Evolutionary conservation across 176 grass and related monocot genomes (phyloP).

Genomic region (Raddia guianensis): DNA sequence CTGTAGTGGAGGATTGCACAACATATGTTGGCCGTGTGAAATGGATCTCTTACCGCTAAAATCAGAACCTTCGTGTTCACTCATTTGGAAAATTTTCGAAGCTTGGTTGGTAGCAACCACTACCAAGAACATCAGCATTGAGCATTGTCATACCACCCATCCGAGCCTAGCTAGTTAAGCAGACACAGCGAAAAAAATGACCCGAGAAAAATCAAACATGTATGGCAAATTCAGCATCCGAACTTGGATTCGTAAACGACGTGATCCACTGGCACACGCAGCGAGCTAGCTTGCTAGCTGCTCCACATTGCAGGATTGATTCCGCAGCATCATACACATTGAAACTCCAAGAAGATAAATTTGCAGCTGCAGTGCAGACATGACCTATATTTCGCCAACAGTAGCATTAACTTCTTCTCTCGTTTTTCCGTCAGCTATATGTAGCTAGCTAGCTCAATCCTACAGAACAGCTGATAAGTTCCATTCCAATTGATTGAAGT

Average conservation of each 20-base stretch:
- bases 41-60: background rate
- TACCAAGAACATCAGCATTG: background rate
- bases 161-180: background rate
- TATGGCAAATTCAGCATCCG: conserved; percentile 1
- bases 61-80: background rate
- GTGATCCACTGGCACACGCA: background rate
- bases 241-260: background rate
- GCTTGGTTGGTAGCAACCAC: background rate
- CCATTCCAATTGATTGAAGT: background rate
- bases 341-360: background rate
- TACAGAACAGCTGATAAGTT: background rate
- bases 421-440: background rate
- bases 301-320: background rate
- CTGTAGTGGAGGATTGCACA: too few relatives aligned
- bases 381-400: background rate
- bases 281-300: background rate
- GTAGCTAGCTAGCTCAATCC: background rate
- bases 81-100: background rate
- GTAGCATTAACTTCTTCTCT: background rate
- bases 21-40: background rate
- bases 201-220: background rate
- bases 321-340: background rate
- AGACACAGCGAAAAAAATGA: background rate
- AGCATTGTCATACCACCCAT: background rate
- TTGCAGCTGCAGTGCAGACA: background rate